Base-by-base conservation (phyloP, 2,329 filamentous ascomycete genomes). In the Ascochyta viciae-villosae region DNA sequence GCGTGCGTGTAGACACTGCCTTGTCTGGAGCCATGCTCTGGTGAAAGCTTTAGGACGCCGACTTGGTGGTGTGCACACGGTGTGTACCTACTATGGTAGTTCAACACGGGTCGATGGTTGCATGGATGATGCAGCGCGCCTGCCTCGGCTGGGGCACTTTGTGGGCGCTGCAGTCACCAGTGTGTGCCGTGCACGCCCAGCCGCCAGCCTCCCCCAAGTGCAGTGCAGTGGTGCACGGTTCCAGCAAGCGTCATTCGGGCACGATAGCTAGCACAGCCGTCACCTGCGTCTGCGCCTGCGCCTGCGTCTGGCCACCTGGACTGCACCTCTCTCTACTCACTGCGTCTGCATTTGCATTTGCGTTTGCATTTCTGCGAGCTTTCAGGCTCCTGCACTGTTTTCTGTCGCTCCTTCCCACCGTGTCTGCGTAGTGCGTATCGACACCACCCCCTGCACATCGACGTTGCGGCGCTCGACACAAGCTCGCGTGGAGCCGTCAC, bases 401-500 rank as follows among this genome's bases (percentile, higher is more conserved):
- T 22, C 26, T 37, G 41, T 56, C 37, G 47, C 31, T 51, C 53
- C 24, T 42, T 56, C 42, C 22, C 12, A 27, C 29, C 33, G 29
- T 9, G 27, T 29, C 27, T 16, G 8, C 24, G 12, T 24, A 24
- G 19, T 42, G 23, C 6, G 6, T 38, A 29, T 45, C 15, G 15
- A 29, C 15, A 19, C 19, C 19, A 3, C 19, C 19, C 19, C 35
- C 45, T 35, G 44, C 41, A 31, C 39, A 23, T 50, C 33, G 9
- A 29, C 31, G 26, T 40, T 34, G 29, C 23, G 39, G 41, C 45
- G 48, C 46, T 46, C 50, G 33, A 46, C 53, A 42, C 35, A 29
- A 56, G 53, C 47, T 51, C 53, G 33, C 42, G 53, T 56, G 55
- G 54, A 66, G 64, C 67, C 72, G 62, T 50, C 54, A 46, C 52